Evolutionary conservation across 2,329 filamentous ascomycete species (phyloP), one percentile per base, ranked within the genome.

Genomic region (Claviceps pusilla): DNA sequence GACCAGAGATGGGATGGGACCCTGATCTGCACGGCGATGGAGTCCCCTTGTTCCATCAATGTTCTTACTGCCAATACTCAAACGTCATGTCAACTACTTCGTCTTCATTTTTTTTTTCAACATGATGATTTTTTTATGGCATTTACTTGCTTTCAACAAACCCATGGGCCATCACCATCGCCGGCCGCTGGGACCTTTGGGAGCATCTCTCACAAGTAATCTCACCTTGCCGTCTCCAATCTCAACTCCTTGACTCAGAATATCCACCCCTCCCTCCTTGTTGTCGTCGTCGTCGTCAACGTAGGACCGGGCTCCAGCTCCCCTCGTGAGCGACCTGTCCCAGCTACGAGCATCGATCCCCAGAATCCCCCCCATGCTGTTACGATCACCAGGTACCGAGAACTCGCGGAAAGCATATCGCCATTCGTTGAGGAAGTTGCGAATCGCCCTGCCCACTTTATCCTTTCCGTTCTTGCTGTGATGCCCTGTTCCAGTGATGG

Each of bases 391-490:
- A 2, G 90, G 89, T 10, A 96, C 90, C 42, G 87, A 93, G 69
- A 98, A 98, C 70, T 98, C 93, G 54, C 91, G 85, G 71, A 91
- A 98, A 0, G 88, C 86, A 66, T 96, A 98, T 58, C 88, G 82
- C 89, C 90, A 95, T 67, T 97, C 91, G 65, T 91, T 94, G 54
- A 98, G 74, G 72, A 94, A 97, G 60, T 80, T 82, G 54, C 93
- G 84, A 58, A 97, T 84, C 1, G 90, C 89, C 71, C 95, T 95
- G 65, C 91, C 91, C 41, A 98, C 88, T 71, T 98, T 98, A 70
- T 98, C 93, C 69, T 97, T 97, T 63, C 93, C 91, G 65, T 96
- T 96, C 75, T 97, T 97, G 68, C 88, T 95, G 71, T 98, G 93
- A 65, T 97, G 90, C 3, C 91, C 93, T 1, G 91, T 97, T 48